A percentile compares a stretch with the other conserved stretches of the same genome.
These are phyloP conservation scores for Puya raimondii DNA, from an alignment of 176 grass and related monocot species.

Conservation along the genomic window DNA sequence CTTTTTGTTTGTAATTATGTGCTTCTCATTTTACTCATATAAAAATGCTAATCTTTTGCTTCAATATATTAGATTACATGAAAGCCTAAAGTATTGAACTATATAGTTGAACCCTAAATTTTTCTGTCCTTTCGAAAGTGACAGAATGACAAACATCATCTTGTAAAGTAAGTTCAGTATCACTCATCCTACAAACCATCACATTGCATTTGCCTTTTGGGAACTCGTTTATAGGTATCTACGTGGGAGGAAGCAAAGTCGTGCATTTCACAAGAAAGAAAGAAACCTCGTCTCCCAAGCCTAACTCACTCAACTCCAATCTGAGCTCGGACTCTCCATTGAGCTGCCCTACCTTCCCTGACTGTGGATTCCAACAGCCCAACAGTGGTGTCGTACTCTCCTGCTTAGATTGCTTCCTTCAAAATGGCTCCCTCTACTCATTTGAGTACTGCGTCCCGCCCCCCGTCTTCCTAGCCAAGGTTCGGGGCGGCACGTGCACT, in stretches of 20 bases:
- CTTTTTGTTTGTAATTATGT: too few species aligned
- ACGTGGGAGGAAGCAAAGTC: constrained; percentile 93
- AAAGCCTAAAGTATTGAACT: too few species aligned
- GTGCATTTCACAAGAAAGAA: constrained; percentile 97
- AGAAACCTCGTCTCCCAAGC: constrained; percentile 30
- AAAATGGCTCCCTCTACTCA: constrained; percentile 64
- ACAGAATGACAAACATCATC: too few species aligned
- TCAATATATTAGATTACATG: too few species aligned
- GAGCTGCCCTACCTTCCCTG: constrained; percentile 77
- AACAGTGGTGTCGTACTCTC: constrained; percentile 68
- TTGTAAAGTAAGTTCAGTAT: too few species aligned
- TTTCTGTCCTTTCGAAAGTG: too few species aligned
- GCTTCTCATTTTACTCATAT: too few species aligned
- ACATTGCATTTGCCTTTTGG: too few species aligned
- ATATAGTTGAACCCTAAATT: too few species aligned
- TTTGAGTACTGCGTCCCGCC: constrained; percentile 79
- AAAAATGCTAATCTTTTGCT: too few species aligned
- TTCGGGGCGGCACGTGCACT: constrained; percentile 89
- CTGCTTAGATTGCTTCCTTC: constrained; percentile 85
- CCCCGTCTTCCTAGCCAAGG: constrained; percentile 65
- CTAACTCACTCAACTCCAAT: constrained; percentile 40
- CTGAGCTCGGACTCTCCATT: constrained; percentile 38
- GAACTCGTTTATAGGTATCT: constrained; percentile 51
- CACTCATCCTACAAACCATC: too few species aligned
- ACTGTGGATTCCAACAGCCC: constrained; percentile 81